Evolutionary conservation across 2,329 filamentous ascomycete species (phyloP), one percentile per base, ranked within the genome.

Genomic region (Verruconis gallopava): DNA sequence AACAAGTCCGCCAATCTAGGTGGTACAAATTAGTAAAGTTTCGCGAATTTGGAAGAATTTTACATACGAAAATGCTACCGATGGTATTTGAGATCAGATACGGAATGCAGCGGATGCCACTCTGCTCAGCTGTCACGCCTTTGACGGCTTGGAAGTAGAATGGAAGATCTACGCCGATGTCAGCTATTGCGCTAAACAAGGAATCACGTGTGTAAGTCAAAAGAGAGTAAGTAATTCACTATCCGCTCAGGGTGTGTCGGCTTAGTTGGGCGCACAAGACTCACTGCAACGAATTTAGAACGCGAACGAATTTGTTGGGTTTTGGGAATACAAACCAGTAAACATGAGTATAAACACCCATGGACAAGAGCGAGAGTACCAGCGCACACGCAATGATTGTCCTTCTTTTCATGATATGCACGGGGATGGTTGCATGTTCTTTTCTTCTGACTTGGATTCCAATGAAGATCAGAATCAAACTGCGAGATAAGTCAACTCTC

Each of bases 321-420:
- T 9, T 11, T n/a, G n/a, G n/a, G n/a, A n/a, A n/a, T n/a, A n/a
- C n/a, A n/a, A n/a, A n/a, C n/a, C n/a, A 20, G 50, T 53, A 51
- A 44, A 57, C 55, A 51, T 53, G 40, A 60, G 9, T 30, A 30
- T 30, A 62, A 9, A 62, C 32, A 1, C 54, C 58, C 58, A 62
- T 62, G 0, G 58, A 58, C 4, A 64, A 40, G 11, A 62, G 48
- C 2, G 53, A 50, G 1, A 56, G 53, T 45, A 58, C 62, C 1
- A 58, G 37, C 11, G 56, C 56, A 43, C 53, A 55, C 2, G 57
- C 47, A 21, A 52, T 18, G 0, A 64, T 51, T 1, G 59, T 64
- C 4, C 53, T 49, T 37, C 63, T 53, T 32, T 46, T 47, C 33
- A 54, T 18, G 4, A 56, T 46, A 4, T 48, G 44, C 2, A 48